Conservation (phyloP, 805 yeast species). For the Zygotorulaspora danielsina region DNA sequence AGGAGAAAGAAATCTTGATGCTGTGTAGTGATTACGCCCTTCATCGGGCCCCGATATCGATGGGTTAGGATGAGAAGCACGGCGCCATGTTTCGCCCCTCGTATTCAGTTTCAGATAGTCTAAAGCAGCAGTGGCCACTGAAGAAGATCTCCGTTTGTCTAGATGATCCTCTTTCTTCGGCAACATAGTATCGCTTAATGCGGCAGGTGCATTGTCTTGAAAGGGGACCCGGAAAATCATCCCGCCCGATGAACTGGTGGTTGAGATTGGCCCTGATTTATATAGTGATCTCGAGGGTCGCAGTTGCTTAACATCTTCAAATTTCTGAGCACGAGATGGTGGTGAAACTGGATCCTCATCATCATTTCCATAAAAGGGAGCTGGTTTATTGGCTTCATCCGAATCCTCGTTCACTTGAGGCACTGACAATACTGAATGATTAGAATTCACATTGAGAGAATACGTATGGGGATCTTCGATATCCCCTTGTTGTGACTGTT, state of each 20-base stretch:
- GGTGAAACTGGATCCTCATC: slow-evolving; percentile 21
- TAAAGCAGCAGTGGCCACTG: slow-evolving; percentile 14
- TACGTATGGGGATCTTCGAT: slow-evolving; percentile 1
- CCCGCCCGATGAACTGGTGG: slow-evolving; percentile 34
- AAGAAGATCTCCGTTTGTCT: slow-evolving; percentile 24
- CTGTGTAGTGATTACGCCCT: slow-evolving; percentile 6
- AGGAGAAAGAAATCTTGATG: slow-evolving; percentile 6
- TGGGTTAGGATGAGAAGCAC: slow-evolving; percentile 27
- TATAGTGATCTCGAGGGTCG: slow-evolving; percentile 10
- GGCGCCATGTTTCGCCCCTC: slow-evolving; percentile 16
- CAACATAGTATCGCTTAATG: slow-evolving; percentile 15
- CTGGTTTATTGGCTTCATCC: slow-evolving; percentile 5
- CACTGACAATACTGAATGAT: neutral
- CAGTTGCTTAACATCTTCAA: neutral
- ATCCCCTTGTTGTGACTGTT: slow-evolving; percentile 10
- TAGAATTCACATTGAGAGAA: neutral
- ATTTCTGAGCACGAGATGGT: slow-evolving; percentile 6
- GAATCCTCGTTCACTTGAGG: neutral
- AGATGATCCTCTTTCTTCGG: slow-evolving; percentile 10
- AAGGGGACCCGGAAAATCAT: slow-evolving; percentile 62
- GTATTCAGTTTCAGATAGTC: slow-evolving; percentile 12
- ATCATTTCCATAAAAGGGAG: slow-evolving; percentile 12
- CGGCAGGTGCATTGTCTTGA: slow-evolving; percentile 42
- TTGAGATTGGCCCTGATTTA: slow-evolving; percentile 18
- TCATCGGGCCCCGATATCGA: slow-evolving; percentile 7